These are phyloP conservation scores for Salvia rosmarinus DNA, from an alignment of 257 asterid genomes.

Conservation along the genomic window DNA sequence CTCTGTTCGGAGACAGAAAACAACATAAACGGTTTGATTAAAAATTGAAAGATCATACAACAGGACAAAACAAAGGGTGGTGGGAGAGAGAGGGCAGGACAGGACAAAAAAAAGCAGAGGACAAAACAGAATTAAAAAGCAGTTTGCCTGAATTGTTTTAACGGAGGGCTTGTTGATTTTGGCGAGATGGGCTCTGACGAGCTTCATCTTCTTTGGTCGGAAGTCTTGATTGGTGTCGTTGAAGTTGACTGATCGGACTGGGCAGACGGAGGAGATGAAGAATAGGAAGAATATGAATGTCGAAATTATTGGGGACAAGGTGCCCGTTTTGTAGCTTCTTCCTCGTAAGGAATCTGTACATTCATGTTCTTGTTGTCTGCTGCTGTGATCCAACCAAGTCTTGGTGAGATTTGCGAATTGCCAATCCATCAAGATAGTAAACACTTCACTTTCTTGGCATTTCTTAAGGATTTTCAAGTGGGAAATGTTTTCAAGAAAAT, in stretches of 20 bases:
- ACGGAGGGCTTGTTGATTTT: conserved; percentile 74
- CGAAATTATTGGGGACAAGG: conserved; percentile 56
- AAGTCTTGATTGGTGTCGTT: conserved; percentile 51
- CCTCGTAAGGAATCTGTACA: conserved; percentile 38
- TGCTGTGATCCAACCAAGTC: conserved; percentile 42
- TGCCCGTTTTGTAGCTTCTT: conserved; percentile 50
- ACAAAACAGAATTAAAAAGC: conserved; percentile 21
- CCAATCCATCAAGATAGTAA: conserved; percentile 40
- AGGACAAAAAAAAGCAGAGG: conserved; percentile 20
- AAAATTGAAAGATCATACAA: not conserved
- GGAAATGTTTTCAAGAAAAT: no score
- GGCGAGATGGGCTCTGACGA: conserved; percentile 57
- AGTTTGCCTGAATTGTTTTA: conserved; percentile 72
- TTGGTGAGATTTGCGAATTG: conserved; percentile 36
- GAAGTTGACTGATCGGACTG: conserved; percentile 46
- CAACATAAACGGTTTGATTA: conserved; percentile 11
- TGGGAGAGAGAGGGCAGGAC: not conserved
- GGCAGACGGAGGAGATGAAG: conserved; percentile 50
- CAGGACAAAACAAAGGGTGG: conserved; percentile 6
- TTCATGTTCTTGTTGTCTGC: conserved; percentile 45
- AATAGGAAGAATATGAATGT: conserved; percentile 58
- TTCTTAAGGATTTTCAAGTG: not conserved
- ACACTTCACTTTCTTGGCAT: conserved; percentile 49
- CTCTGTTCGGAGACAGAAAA: conserved; percentile 53
- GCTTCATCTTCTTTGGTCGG: conserved; percentile 58